phyloP scores from a whole-genome alignment of 371 early-diverging fungal genomes.

The Lichtheimia hyalospora region DNA sequence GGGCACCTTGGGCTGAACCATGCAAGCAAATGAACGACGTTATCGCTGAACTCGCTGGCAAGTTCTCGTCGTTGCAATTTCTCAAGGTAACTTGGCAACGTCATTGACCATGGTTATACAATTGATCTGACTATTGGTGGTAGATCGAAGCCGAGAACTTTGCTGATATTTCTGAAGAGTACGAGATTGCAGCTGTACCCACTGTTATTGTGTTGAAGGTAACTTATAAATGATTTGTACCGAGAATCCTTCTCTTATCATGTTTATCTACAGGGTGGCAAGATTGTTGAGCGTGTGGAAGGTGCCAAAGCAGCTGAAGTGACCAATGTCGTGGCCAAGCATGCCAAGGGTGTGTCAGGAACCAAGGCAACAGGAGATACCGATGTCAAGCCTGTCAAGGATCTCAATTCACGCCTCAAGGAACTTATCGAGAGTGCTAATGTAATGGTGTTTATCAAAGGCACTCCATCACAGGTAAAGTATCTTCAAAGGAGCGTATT shows the following conservation, averaged over 20 bases:
- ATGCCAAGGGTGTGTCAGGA: constrained; percentile 58
- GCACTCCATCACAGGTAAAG: constrained; percentile 71
- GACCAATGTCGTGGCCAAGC: constrained; percentile 68
- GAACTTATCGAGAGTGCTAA: constrained; percentile 68
- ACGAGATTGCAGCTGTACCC: constrained; percentile 91
- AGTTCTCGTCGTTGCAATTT: constrained; percentile 76
- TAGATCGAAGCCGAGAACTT: constrained; percentile 92
- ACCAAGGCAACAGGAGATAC: constrained; percentile 18
- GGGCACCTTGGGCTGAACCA: constrained; percentile 89
- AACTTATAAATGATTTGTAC: constrained; percentile 8
- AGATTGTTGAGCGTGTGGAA: constrained; percentile 74
- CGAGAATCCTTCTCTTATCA: background rate
- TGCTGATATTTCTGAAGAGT: constrained; percentile 83
- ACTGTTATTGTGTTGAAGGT: constrained; percentile 85
- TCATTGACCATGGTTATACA: background rate
- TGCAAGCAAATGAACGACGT: constrained; percentile 92
- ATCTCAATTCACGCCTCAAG: constrained; percentile 69
- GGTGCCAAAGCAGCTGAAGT: constrained; percentile 90
- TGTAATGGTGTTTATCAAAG: constrained; percentile 94
- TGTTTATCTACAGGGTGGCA: constrained; percentile 52
- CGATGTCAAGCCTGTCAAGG: constrained; percentile 39
- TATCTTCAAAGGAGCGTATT: too few relatives aligned
- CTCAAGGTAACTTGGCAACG: constrained; percentile 57
- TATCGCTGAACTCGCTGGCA: constrained; percentile 78
- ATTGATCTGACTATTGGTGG: background rate